Percentiles rank a stretch among this genome's conserved stretches.
Evolutionary conservation across 768 basidiomycete genomes (phyloP).

Genomic region (Mycena olivaceomarginata): DNA sequence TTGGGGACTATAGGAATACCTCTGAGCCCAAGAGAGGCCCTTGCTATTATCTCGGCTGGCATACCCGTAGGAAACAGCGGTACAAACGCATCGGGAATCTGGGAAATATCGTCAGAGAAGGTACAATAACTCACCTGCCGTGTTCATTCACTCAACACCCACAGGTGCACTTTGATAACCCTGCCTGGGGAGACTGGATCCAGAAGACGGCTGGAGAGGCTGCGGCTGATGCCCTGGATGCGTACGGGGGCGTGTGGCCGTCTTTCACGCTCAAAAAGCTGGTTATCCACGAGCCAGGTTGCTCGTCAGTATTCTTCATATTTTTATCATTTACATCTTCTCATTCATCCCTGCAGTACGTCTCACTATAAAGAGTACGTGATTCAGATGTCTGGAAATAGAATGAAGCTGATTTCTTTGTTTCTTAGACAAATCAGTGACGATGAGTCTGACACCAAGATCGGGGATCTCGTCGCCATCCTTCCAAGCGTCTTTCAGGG

Average conservation of each 20-base stretch:
- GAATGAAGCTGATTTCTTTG: background rate
- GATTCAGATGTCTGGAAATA: background rate
- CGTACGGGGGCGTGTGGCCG: background rate
- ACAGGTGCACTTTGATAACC: constrained; percentile 42
- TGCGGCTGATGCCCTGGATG: constrained; percentile 32
- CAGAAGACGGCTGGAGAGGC: constrained; percentile 31
- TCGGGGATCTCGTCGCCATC: constrained; percentile 37
- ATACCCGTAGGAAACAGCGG: constrained; percentile 24
- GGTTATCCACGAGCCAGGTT: constrained; percentile 28
- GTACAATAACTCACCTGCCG: background rate
- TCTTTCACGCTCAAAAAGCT: constrained; percentile 30
- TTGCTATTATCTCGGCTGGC: constrained; percentile 49
- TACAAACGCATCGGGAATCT: constrained; percentile 25
- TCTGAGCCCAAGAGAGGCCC: constrained; percentile 56
- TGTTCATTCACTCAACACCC: background rate
- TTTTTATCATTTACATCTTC: too few species aligned
- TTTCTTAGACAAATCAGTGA: constrained; percentile 24
- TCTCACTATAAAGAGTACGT: constrained; percentile 36
- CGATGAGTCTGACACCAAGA: constrained; percentile 34
- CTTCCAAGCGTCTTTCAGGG: constrained; percentile 40
- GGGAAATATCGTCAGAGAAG: constrained; percentile 40
- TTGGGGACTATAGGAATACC: constrained; percentile 63
- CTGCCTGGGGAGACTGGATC: constrained; percentile 42
- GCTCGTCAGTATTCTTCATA: constrained; percentile 10
- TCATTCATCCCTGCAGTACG: background rate